A percentile compares a stretch with the other conserved stretches of the same genome.
Conservation (phyloP, 2,329 filamentous ascomycete genomes). For the Fusarium temperatum region DNA sequence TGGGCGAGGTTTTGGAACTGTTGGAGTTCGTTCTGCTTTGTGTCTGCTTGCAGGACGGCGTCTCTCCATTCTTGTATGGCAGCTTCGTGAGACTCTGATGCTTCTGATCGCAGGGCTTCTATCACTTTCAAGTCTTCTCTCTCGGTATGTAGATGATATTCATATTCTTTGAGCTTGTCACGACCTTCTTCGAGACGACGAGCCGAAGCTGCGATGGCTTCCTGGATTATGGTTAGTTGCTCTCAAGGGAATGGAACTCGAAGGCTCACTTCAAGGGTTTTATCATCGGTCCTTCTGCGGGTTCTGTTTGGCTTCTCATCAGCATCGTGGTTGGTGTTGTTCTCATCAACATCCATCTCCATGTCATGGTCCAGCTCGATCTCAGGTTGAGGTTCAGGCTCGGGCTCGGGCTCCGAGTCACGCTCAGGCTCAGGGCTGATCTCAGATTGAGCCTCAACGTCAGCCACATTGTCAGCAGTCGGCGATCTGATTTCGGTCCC, state of each 20-base stretch:
- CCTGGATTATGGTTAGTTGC: not conserved
- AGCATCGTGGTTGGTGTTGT: not conserved
- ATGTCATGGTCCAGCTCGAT: not conserved
- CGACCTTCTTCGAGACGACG: not conserved
- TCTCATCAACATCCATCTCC: conserved; percentile 1
- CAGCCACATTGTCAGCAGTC: not conserved
- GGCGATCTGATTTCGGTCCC: not conserved
- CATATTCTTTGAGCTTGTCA: not conserved
- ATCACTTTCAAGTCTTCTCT: not conserved
- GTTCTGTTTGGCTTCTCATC: not conserved
- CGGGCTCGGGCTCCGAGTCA: not conserved
- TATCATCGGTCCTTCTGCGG: not conserved
- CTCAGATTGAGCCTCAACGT: not conserved
- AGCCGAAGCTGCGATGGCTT: not conserved
- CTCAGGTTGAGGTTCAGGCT: not conserved
- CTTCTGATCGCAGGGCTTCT: not conserved
- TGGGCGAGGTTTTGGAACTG: not conserved
- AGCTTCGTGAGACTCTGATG: not conserved
- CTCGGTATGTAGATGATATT: not conserved
- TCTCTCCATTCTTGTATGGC: not conserved
- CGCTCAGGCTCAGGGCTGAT: not conserved
- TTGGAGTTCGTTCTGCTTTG: not conserved
- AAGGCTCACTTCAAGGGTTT: not conserved
- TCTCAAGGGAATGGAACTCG: fast-evolving
- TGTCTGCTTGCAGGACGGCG: not conserved